phyloP scores from a whole-genome alignment of 2,329 filamentous ascomycete species.

The Colletotrichum trifolii region DNA sequence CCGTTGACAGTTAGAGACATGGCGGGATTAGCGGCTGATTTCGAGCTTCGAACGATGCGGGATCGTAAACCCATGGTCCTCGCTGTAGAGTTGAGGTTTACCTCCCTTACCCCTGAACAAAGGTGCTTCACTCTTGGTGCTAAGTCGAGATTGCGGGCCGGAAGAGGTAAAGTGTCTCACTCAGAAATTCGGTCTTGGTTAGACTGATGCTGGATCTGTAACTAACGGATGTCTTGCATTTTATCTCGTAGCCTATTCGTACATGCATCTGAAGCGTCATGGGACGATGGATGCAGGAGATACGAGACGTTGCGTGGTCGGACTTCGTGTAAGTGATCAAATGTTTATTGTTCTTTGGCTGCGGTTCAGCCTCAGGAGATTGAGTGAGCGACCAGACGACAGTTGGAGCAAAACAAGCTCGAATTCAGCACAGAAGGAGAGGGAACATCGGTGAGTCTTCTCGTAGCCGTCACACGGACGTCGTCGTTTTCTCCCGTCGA shows the following conservation, averaged over 20 bases:
- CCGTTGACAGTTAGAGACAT: slow-evolving; percentile 11
- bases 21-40: slow-evolving; percentile 18
- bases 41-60: neutral
- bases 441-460: neutral
- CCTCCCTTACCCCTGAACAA: slow-evolving; percentile 20
- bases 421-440: neutral
- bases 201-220: neutral
- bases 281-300: slow-evolving; percentile 14
- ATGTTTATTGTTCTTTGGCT: too few species aligned
- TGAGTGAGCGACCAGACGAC: neutral
- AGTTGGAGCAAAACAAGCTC: neutral
- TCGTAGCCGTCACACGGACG: slow-evolving; percentile 19
- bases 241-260: neutral
- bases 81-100: slow-evolving; percentile 14
- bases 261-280: slow-evolving; percentile 1
- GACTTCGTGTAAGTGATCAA: neutral
- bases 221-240: slow-evolving; percentile 1
- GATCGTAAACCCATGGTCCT: slow-evolving; percentile 3
- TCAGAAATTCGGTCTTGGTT: slow-evolving; percentile 1
- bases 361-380: neutral
- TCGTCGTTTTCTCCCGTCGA: slow-evolving; percentile 23
- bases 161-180: slow-evolving; percentile 11
- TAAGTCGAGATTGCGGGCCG: neutral
- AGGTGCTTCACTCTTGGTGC: neutral
- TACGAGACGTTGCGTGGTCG: neutral